These are phyloP conservation scores for Ceratocystis papillata DNA, from an alignment of 2,329 filamentous ascomycete species.

Conservation along the genomic window DNA sequence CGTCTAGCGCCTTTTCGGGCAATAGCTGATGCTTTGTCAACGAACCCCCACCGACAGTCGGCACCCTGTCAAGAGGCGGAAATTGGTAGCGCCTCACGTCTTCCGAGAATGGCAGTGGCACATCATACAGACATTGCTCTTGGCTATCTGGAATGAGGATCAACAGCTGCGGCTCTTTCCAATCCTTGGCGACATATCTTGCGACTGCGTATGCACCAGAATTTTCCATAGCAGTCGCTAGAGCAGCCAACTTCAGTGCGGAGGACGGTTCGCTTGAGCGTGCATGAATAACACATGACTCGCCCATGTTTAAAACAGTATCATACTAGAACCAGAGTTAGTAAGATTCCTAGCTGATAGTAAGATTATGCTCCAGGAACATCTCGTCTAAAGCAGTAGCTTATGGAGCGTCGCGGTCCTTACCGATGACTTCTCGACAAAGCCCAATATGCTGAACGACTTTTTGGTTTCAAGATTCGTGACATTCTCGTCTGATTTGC, in stretches of 20 bases:
- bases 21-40: conserved; percentile 75
- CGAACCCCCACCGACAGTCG: conserved; percentile 74
- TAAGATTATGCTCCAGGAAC: no score
- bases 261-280: conserved; percentile 72
- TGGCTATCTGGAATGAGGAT: conserved; percentile 74
- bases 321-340: conserved; percentile 50
- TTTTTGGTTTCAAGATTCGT: conserved; percentile 74
- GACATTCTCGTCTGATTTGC: conserved; percentile 72
- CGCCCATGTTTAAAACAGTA: conserved; percentile 75
- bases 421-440: conserved; percentile 63
- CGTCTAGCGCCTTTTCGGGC: conserved; percentile 59
- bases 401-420: conserved; percentile 21
- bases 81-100: conserved; percentile 87
- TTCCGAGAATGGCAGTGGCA: conserved; percentile 85
- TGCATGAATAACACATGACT: conserved; percentile 64
- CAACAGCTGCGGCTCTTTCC: conserved; percentile 64
- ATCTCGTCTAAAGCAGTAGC: background rate
- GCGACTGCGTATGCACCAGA: conserved; percentile 78
- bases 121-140: conserved; percentile 74
- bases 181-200: conserved; percentile 72
- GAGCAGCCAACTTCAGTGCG: conserved; percentile 71
- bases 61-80: conserved; percentile 73
- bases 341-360: background rate
- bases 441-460: conserved; percentile 73
- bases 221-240: conserved; percentile 79